Conservation (phyloP, 306 rosid genomes). For the Prunus kanzakura region DNA sequence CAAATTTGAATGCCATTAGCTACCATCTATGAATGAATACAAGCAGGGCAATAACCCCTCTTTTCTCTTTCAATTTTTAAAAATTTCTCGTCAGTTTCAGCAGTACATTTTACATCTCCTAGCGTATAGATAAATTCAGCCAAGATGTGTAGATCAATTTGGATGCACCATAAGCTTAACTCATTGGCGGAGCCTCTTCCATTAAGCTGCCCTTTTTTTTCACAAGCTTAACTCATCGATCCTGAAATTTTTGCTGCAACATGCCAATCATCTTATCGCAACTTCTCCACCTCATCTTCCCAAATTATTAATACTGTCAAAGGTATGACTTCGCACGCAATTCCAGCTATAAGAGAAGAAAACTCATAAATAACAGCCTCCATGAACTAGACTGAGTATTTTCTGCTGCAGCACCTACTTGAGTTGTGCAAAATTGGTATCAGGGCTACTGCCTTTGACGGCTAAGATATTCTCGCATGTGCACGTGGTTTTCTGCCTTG, state of each 20-base stretch:
- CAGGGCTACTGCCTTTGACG: constrained; percentile 51
- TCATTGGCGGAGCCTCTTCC: background rate
- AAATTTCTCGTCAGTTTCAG: background rate
- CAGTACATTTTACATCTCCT: background rate
- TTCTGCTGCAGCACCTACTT: background rate
- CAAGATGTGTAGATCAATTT: background rate
- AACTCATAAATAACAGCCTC: background rate
- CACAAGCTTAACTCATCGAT: background rate
- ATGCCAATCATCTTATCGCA: background rate
- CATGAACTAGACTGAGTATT: background rate
- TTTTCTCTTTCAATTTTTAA: background rate
- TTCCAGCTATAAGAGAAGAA: background rate
- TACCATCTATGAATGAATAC: background rate
- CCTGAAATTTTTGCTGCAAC: background rate
- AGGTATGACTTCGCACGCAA: background rate
- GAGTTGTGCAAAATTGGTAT: background rate
- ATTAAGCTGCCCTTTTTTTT: background rate
- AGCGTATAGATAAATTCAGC: background rate
- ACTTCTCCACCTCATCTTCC: background rate
- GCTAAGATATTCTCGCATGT: constrained; percentile 72
- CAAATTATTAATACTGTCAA: background rate
- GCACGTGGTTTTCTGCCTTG: constrained; percentile 59
- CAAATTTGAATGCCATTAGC: background rate
- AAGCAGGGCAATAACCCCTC: background rate
- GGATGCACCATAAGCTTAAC: background rate